Base-by-base conservation (phyloP, 2,329 filamentous ascomycete species). In the Camillea tinctor region DNA sequence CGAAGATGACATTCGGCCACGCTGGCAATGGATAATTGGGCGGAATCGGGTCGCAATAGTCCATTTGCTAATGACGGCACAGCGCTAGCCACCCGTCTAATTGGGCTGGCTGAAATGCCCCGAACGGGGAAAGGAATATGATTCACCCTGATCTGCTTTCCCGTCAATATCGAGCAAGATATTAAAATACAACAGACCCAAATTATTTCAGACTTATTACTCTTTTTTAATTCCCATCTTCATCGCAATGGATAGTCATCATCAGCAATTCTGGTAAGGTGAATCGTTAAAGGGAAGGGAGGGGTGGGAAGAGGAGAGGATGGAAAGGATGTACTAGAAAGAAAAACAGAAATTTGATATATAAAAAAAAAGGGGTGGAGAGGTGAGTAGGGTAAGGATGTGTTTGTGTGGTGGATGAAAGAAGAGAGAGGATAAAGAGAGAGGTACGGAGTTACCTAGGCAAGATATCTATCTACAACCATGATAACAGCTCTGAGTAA, bases 1-100 rank as follows among this genome's bases (percentile, higher is more conserved):
- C 21, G 57, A 23, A 21, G 59, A 64, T 58, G 56, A 60, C 50
- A 60, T 56, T 53, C 57, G 54, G 56, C 51, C 56, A 57, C 54
- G 64, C 54, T 63, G 64, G 57, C 64, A 59, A 52, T 57, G 58
- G 52, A 36, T 57, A 48, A 63, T 65, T 63, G 64, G 60, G 54
- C 44, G 59, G 53, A 57, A 22, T 30, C 11, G 7, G 49, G 49
- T 50, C 19, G 19, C 49, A 21, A 50, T 50, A 50, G 49, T 15
- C 13, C 36, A 44, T 44, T 44, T 15, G 36, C 22, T 22, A 53
- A 59, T 22, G 51, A 56, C 54, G 56, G 50, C 57, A 58, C 30
- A 57, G 17, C 26, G 26, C 19, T 22, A 54, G 24, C 15, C 36
- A 15, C n/a, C 51, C 54, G 40, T 17, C 7, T 21, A 36, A 50